A percentile compares a stretch with the other conserved stretches of the same genome.
phyloP scores from a whole-genome alignment of 345 rosid species.

The Gynandropsis gynandra region DNA sequence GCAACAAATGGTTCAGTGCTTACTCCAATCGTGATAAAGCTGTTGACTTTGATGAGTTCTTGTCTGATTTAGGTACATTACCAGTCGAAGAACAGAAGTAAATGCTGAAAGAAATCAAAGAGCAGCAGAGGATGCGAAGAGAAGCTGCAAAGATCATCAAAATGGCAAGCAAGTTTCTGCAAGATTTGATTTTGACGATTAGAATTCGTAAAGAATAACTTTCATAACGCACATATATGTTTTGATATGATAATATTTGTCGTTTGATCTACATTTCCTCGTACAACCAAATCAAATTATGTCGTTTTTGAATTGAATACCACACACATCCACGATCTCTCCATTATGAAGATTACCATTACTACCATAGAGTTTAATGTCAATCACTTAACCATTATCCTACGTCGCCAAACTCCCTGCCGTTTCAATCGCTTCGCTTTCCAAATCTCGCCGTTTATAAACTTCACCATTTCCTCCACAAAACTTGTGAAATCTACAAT shows the following conservation, averaged over 20 bases:
- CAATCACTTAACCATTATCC: no score
- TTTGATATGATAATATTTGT: no score
- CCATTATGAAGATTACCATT: not conserved
- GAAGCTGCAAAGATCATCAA: slow-evolving; percentile 68
- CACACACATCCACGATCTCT: not conserved
- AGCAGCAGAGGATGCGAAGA: slow-evolving; percentile 38
- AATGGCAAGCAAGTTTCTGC: slow-evolving; percentile 63
- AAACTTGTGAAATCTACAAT: slow-evolving; percentile 5
- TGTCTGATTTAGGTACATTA: slow-evolving; percentile 32
- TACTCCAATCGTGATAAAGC: not conserved
- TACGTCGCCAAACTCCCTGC: slow-evolving; percentile 17
- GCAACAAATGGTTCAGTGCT: not conserved
- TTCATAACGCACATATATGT: not conserved
- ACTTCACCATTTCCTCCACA: not conserved
- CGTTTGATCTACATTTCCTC: no score
- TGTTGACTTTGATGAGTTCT: slow-evolving; percentile 29
- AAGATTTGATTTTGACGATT: slow-evolving; percentile 29
- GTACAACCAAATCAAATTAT: no score
- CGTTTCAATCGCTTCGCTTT: slow-evolving; percentile 15
- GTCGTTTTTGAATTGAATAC: no score
- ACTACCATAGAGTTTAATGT: no score
- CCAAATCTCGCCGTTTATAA: slow-evolving; percentile 12
- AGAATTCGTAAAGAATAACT: no score
- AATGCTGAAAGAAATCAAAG: slow-evolving; percentile 37
- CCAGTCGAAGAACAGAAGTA: slow-evolving; percentile 37